Evolutionary conservation across 164 flowering plant species (phyloP), one percentile per base, ranked within the genome.

Genomic region (Echeveria elegans): DNA sequence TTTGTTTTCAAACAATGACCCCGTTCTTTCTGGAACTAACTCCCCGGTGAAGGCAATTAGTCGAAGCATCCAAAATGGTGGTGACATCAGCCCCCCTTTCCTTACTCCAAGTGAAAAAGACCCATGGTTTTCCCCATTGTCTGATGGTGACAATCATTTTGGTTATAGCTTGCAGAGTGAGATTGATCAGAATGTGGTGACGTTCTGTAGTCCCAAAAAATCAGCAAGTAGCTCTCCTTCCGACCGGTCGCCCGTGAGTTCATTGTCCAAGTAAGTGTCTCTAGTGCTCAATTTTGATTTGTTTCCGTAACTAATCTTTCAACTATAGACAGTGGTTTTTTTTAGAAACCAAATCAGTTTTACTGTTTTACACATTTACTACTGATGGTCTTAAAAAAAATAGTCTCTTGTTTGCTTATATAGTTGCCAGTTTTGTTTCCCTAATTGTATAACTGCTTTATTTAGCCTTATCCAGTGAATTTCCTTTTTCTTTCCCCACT

Each of bases 181-280:
- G 31, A 59, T 66, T 70, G 67, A 71, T 70, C 78, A 64, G 70
- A 82, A 76, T 80, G 88, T 82, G 32, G 65, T 75, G 66, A 62
- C 71, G 18, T 83, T 69, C 80, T 83, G 82, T 53, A 85, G 77
- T 77, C 77, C 89, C 15, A 72, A 68, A 29, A 79, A 71, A 66
- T 66, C 82, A 71, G 79, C 80, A 41, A 62, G 66, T 47, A 68
- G 45, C 64, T 78, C 79, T 74, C 75, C 76, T 14, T 78, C 81
- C 76, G 83, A 82, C 67, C 68, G 21, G 31, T 77, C 91, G 75
- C 72, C 85, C 23, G 79, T 82, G 38, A 78, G 72, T 81, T 56
- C 72, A 74, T 88, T 88, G 90, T 70, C 88, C 82, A 86, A 83
- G 96, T 92, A 76, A 87, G 96, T 76, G 6, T 65, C 38, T 28